Conservation (phyloP, 805 yeast genomes). For the Yamadazyma olivae region DNA sequence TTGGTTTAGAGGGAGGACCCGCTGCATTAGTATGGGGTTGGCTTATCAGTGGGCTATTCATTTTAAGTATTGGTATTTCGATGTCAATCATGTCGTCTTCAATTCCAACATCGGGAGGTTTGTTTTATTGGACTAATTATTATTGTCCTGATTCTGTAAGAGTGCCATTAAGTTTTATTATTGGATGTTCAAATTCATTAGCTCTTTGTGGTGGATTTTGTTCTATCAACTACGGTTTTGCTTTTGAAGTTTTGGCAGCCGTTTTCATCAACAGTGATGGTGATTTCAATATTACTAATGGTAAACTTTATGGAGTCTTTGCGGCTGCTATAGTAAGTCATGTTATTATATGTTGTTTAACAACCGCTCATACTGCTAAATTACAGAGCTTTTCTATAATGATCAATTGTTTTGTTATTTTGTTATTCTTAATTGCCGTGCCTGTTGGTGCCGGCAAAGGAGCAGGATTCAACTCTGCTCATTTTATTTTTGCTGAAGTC, state of each 20-base stretch:
- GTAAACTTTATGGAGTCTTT: constrained; percentile 60
- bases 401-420: constrained; percentile 50
- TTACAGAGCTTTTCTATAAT: constrained; percentile 59
- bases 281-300: constrained; percentile 50
- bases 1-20: constrained; percentile 61
- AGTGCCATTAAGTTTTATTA: constrained; percentile 55
- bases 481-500: constrained; percentile 53
- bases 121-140: constrained; percentile 49
- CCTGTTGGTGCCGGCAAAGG: constrained; percentile 52
- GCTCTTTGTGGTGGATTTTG: constrained; percentile 67
- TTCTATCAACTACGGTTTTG: constrained; percentile 68
- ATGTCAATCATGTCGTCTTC: constrained; percentile 68
- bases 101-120: constrained; percentile 74
- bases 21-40: constrained; percentile 73
- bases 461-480: constrained; percentile 17
- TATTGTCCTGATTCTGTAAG: constrained; percentile 56
- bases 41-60: constrained; percentile 55
- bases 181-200: constrained; percentile 66
- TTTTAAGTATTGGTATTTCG: constrained; percentile 55
- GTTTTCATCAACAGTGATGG: constrained; percentile 56
- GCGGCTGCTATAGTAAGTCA: constrained; percentile 58
- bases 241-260: constrained; percentile 55
- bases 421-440: constrained; percentile 58
- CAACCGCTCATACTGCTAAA: constrained; percentile 55
- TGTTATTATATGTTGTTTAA: constrained; percentile 49